Base-by-base conservation (phyloP, 2,329 filamentous ascomycete species). In the Ophiosphaerella korrae region DNA sequence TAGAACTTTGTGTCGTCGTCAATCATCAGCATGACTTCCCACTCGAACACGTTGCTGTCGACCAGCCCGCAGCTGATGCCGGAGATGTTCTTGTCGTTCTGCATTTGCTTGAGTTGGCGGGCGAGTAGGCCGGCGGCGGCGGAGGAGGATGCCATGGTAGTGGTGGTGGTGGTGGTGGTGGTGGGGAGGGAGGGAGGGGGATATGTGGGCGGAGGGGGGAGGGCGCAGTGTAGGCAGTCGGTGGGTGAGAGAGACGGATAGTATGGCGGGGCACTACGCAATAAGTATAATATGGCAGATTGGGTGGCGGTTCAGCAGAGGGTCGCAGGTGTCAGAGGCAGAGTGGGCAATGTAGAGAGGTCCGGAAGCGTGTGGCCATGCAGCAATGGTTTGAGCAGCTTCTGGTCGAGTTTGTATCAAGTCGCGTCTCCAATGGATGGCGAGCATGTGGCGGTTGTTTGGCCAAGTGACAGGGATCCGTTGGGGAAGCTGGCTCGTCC, bases 1-100 rank as follows among this genome's bases (percentile, higher is more conserved):
- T 97, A 97, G 75, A 90, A 89, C 76, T 92, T 93, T 76, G 89
- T 92, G 70, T 96, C 92, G 65, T 97, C 92, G 56, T 86, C 91
- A 60, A 97, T 93, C 93, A 99, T 97, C 54, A 99, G 85, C 89
- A 97, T 96, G 16, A 97, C 92, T 75, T 97, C 92, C 94, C 94
- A 99, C 78, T 96, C 89, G 62, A 97, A 97, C 8, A 97, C 86
- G 72, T 96, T 88, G 73, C 89, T 89, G 66, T 88, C 86, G 45
- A 92, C 86, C 37, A 99, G 80, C 0, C 94, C 94, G 66, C 91
- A 96, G 55, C 92, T 97, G 69, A 97, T 96, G 45, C 93, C 94
- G 0, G 91, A 91, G 40, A 97, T 88, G 74, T 96, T 92, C 71
- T 92, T 93, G 73, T 90, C 88, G 21, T 83, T 86, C 76, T 96